These are phyloP conservation scores for Gymnopus androsaceus DNA, from an alignment of 1,284 basidiomycete genomes.

Conservation along the genomic window DNA sequence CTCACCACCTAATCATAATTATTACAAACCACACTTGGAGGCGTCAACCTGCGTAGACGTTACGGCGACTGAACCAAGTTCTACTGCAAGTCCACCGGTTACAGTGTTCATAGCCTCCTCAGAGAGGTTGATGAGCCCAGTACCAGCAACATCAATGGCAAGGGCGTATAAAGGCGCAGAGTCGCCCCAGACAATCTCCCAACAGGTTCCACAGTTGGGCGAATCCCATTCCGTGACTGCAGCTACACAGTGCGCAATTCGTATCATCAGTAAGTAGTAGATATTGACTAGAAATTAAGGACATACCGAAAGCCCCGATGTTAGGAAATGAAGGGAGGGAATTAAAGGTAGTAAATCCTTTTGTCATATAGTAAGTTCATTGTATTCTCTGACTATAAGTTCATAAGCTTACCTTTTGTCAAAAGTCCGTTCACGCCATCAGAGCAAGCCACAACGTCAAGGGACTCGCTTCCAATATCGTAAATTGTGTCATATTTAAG, in stretches of 20 bases:
- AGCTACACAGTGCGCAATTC: too few relatives aligned
- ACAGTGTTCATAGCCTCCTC: conserved; percentile 39
- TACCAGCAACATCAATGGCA: conserved; percentile 36
- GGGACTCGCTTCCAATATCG: conserved; percentile 35
- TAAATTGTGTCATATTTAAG: conserved; percentile 46
- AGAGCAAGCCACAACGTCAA: conserved; percentile 49
- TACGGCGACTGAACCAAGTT: conserved; percentile 35
- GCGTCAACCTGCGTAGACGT: conserved; percentile 31
- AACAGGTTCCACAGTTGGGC: conserved; percentile 39
- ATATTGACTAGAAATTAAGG: too few relatives aligned
- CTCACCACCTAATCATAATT: too few relatives aligned
- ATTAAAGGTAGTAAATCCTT: conserved; percentile 45
- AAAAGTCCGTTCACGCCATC: conserved; percentile 46
- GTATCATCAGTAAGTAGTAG: too few relatives aligned
- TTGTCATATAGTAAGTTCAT: conserved; percentile 44
- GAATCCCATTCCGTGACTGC: conserved; percentile 38
- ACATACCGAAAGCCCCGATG: conserved; percentile 43
- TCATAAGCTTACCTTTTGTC: conserved; percentile 37
- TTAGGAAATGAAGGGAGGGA: conserved; percentile 50
- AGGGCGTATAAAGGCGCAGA: conserved; percentile 30
- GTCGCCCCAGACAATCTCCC: conserved; percentile 35
- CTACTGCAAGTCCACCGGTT: conserved; percentile 34
- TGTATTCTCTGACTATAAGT: conserved; percentile 39
- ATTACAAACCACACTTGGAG: conserved; percentile 29
- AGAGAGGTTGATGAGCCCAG: conserved; percentile 38